Evolutionary conservation across 192 early-diverging fungal species (phyloP).

Genomic region (Rhizoclosmatium globosum): DNA sequence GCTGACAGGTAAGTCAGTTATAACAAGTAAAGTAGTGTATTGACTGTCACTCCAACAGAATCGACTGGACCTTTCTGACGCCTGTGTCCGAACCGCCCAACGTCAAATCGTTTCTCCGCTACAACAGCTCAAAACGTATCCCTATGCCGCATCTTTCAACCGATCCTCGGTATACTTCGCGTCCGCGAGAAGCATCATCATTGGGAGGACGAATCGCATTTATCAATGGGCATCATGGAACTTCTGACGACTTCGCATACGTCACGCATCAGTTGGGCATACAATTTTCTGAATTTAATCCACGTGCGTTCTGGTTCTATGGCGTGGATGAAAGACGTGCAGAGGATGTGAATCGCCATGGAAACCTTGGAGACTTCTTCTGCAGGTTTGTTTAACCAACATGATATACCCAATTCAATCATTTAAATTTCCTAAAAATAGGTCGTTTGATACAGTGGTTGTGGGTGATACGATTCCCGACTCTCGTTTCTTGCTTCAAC

Average conservation of each 20-base stretch:
- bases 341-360: conserved; percentile 9
- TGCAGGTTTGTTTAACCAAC: conserved; percentile 10
- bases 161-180: conserved; percentile 7
- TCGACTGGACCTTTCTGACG: conserved; percentile 19
- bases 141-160: conserved; percentile 1
- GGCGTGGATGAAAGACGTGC: conserved; percentile 5
- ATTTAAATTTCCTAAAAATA: background rate
- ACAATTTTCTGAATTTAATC: conserved; percentile 18
- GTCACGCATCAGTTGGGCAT: conserved; percentile 25
- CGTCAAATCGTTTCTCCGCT: background rate
- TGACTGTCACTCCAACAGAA: background rate
- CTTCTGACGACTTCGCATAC: conserved; percentile 16
- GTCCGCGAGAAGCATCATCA: background rate
- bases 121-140: background rate
- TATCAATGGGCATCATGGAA: conserved; percentile 26
- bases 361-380: conserved; percentile 22
- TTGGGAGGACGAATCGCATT: background rate
- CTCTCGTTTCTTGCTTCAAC: conserved; percentile 9
- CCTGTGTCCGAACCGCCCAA: background rate
- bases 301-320: conserved; percentile 24
- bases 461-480: conserved; percentile 28
- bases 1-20: conserved; percentile 10
- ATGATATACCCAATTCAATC: background rate
- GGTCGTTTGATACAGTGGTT: conserved; percentile 28
- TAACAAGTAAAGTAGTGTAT: too few species aligned